Evolutionary conservation across 2,329 filamentous ascomycete genomes (phyloP), one percentile per base, ranked within the genome.

Genomic region (Alternaria arbusti): DNA sequence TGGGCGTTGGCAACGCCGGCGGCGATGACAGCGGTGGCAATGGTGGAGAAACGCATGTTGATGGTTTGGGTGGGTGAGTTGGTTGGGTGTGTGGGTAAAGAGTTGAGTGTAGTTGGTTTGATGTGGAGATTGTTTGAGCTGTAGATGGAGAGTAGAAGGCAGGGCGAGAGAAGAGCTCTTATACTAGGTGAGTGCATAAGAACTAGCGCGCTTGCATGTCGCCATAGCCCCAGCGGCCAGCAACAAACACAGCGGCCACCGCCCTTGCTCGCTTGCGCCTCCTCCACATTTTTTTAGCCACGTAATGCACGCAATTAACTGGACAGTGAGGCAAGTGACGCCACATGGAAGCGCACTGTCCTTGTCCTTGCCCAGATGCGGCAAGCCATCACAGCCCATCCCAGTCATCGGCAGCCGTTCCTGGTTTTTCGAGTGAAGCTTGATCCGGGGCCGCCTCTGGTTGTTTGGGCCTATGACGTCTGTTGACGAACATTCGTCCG

Each of bases 31-130:
- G 70, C 52, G 57, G 71, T 68, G 68, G 77, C 65, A 54, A 77
- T 60, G 70, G 70, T 68, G 65, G 77, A 72, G 74, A 79, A 79
- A 75, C 75, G 76, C 77, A 79, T 79, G 47, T 69, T 77, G 72
- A 70, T 58, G 57, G 54, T 49, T 54, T 36, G 54, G 40, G 58
- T 64, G 62, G 46, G 52, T 43, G 23, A 30, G 12, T 28, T 26
- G 54, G 28, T 59, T 49, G 45, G n/a, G 17, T 45, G 51, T 20
- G 30, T 36, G 36, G 50, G 43, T 51, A 28, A 46, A 64, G 45
- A 58, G 59, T 36, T 52, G 30, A 23, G 56, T 52, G 46, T 43
- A 46, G 65, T 59, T 57, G 64, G 55, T 66, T 61, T 52, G 63
- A 67, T 54, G 61, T 68, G 47, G 59, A 57, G 20, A 45, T 59